Evolutionary conservation across 257 asterid genomes (phyloP).

Genomic region (Voacanga thouarsii): DNA sequence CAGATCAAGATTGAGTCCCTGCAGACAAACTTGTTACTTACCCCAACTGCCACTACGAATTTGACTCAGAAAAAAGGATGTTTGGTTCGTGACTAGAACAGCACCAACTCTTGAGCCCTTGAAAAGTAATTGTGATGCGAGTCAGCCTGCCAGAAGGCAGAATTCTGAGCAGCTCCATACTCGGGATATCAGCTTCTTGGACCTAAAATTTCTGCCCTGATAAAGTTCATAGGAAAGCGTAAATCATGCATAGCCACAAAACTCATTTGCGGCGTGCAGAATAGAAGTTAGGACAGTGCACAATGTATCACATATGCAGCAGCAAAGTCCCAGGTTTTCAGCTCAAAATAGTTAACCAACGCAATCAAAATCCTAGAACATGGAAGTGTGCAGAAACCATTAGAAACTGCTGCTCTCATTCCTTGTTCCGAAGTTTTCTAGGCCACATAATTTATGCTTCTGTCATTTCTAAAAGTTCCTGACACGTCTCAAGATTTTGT

Average conservation of each 20-base stretch:
- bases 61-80: background rate
- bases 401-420: background rate
- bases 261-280: background rate
- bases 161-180: background rate
- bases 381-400: background rate
- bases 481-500: too few relatives aligned
- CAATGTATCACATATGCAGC: background rate
- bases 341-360: background rate
- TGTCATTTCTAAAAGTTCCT: background rate
- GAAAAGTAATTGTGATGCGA: background rate
- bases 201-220: background rate
- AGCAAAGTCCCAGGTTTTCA: slow-evolving; percentile 1
- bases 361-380: background rate
- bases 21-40: background rate
- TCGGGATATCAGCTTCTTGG: slow-evolving; percentile 6
- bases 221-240: background rate
- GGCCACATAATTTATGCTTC: background rate
- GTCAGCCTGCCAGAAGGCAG: background rate
- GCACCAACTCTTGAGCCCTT: background rate
- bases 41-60: background rate
- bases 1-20: background rate
- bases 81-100: background rate
- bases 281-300: background rate
- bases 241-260: slow-evolving; percentile 12
- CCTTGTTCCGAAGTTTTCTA: background rate